Base-by-base conservation (phyloP, 2,329 filamentous ascomycete genomes). In the Epichloe bromicola region DNA sequence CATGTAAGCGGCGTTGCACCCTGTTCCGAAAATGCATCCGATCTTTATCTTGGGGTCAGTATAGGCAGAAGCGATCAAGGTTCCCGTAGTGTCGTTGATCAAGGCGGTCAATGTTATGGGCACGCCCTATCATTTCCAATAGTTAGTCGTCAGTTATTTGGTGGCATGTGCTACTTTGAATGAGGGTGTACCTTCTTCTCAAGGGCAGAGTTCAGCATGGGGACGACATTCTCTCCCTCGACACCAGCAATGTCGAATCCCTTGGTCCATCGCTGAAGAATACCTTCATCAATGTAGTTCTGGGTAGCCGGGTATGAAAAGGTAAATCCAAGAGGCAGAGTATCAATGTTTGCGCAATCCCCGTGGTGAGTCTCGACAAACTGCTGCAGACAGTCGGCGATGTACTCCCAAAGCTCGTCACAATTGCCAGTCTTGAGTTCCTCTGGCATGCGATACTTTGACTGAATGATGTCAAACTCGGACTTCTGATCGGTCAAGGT, bases 1-100 rank as follows among this genome's bases (percentile, higher is more conserved):
- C 86, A 98, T 95, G 73, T 98, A 98, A 39, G 93, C 93, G 40
- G 91, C 93, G 63, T 98, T 98, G 73, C 93, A 96, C 53, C 93
- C 93, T 12, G 93, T 98, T 60, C 93, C 93, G 62, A 98, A 98
- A 65, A 98, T 98, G 70, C 91, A 96, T 51, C 93, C 93, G 61
- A 97, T 93, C 71, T 83, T 89, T 80, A 96, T 94, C 59, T 83
- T 81, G 44, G 83, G 74, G 65, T 98, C 90, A n/a, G 91, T 97
- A 71, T 98, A 98, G 33, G 88, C 85, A 26, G 91, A 97, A 54
- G 93, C 93, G 62, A 98, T 95, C 61, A 98, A 74, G 34, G 93
- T 98, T 61, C 93, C 93, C 17, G 91, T 97, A 46, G 93, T 98
- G 67, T 98, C 93, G 67, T 98, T 98, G 71, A 97, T 93, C 66